Conservation (phyloP, 768 basidiomycete species). For the Cyclocybe aegerita region DNA sequence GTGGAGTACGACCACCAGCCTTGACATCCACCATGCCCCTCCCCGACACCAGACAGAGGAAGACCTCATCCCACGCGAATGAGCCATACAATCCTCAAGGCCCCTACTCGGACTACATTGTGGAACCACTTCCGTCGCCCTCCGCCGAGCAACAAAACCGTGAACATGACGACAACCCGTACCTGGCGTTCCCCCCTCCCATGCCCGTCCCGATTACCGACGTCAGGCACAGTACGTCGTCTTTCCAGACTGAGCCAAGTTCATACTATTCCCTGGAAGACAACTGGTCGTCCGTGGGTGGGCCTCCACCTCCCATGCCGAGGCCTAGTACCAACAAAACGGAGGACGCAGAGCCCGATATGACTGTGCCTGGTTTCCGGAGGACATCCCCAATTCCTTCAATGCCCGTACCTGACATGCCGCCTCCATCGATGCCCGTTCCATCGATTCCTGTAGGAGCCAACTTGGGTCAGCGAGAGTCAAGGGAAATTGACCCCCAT, state of each 20-base stretch:
- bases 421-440: slow-evolving; percentile 8
- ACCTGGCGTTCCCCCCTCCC: slow-evolving; percentile 5
- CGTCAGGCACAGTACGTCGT: slow-evolving; percentile 15
- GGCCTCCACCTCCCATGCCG: slow-evolving; percentile 14
- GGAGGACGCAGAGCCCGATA: slow-evolving; percentile 2
- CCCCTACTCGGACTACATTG: slow-evolving; percentile 11
- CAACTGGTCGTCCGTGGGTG: slow-evolving; percentile 6
- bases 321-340: slow-evolving; percentile 1
- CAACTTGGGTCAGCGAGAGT: no score
- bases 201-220: slow-evolving; percentile 5
- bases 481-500: no score
- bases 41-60: slow-evolving; percentile 7
- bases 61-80: slow-evolving; percentile 3
- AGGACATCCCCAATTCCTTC: slow-evolving; percentile 2
- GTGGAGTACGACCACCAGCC: neutral
- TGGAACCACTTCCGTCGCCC: slow-evolving; percentile 4
- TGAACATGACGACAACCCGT: slow-evolving; percentile 3
- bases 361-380: slow-evolving; percentile 17
- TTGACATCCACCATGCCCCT: slow-evolving; percentile 4
- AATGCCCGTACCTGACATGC: slow-evolving; percentile 10
- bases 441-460: neutral
- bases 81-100: slow-evolving; percentile 7
- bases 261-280: slow-evolving; percentile 20
- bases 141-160: neutral
- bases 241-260: slow-evolving; percentile 18